Conservation (phyloP, 1,284 basidiomycete genomes). For the Trametes polyzona region DNA sequence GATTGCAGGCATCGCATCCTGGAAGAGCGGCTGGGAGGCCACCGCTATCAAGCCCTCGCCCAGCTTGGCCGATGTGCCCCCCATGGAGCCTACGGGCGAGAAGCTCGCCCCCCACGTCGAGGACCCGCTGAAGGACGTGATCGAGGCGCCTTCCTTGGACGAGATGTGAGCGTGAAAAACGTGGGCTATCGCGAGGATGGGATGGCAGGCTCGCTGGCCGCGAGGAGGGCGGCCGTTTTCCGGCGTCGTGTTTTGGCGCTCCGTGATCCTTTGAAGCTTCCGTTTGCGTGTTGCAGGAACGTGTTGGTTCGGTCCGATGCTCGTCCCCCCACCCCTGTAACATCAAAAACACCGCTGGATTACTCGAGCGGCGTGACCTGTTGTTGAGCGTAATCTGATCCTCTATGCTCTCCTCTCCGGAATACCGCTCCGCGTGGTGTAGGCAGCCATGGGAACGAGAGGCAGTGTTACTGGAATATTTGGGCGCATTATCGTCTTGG, state of each 20-base stretch:
- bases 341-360: no score
- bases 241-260: not conserved
- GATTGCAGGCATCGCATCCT: slow-evolving; percentile 65
- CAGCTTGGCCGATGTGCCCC: slow-evolving; percentile 1
- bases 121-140: slow-evolving; percentile 23
- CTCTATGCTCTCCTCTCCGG: no score
- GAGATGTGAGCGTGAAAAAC: slow-evolving; percentile 16
- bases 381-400: no score
- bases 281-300: not conserved
- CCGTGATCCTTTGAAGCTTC: not conserved
- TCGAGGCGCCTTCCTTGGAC: slow-evolving; percentile 24
- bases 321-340: no score
- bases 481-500: no score
- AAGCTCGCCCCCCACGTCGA: slow-evolving; percentile 24
- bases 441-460: no score
- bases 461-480: no score
- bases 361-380: no score
- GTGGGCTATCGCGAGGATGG: not conserved
- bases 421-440: no score
- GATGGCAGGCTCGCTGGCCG: not conserved
- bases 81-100: slow-evolving; percentile 16
- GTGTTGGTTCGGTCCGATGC: not conserved
- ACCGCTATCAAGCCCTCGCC: slow-evolving; percentile 52
- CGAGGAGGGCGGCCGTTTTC: no score
- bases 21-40: slow-evolving; percentile 77